Evolutionary conservation across 2,329 filamentous ascomycete genomes (phyloP), one percentile per base, ranked within the genome.

Genomic region (Escovopsis sp.): DNA sequence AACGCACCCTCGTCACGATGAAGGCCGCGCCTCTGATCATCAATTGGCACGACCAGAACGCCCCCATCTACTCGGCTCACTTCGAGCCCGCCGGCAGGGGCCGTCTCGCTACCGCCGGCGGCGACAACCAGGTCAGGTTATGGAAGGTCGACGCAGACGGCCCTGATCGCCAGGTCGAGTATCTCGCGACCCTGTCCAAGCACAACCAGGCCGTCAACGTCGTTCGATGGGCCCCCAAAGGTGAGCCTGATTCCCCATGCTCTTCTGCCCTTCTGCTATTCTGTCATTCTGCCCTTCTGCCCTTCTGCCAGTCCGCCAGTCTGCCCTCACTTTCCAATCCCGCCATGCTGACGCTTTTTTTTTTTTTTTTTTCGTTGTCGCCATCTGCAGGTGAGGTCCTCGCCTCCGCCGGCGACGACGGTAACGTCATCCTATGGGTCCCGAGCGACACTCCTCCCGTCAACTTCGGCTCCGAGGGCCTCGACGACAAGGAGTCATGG

Each of bases 141-240:
- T 98, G 91, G 91, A 89, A 79, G 63, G 74, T 98, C 52, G 86
- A 95, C 49, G 68, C 74, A 39, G 79, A 82, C 46, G 87, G 85
- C 33, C 86, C 94, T 47, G 85, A 93, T 53, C 76, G 86, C 46
- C 93, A 82, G 57, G 84, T 94, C 48, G 83, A 86, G 44, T 98
- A 96, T 59, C 71, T 98, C 31, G 87, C 87, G 12, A 95, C 89
- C 2, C 74, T 98, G 42, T 72, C 79, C 46, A 95, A 94, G 59
- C 91, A 98, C 63, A 93, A 88, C 16, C 89, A 96, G 62, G 87
- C 91, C 36, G 91, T 98, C 53, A 98, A 98, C 66, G 91, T 98
- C 33, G 91, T 98, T 40, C 78, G 91, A 54, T 98, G 91, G 78
- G 84, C 85, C 53, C 91, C 91, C 20, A 84, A 85, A 72, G 89